Evolutionary conservation across 2,329 filamentous ascomycete species (phyloP), one percentile per base, ranked within the genome.

Genomic region (Beauveria scarabaeidicola): DNA sequence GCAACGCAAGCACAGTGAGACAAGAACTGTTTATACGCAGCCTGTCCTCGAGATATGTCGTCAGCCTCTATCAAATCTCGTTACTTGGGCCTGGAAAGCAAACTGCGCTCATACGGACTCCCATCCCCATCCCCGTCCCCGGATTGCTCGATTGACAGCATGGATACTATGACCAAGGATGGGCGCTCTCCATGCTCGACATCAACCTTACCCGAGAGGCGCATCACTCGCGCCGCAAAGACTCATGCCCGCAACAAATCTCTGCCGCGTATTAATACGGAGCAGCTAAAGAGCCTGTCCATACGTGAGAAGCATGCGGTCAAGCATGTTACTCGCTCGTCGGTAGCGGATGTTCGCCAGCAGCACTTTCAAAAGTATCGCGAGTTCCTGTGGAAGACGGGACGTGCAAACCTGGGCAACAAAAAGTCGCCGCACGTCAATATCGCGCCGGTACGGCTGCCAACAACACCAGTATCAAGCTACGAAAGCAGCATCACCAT

Each of bases 371-470:
- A 64, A 41, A 63, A 60, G 27, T 66, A 66, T 15, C 64, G 66
- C 36, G 66, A 68, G 25, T 38, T 62, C 1, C 64, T 69, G 21
- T 64, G 66, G 56, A 61, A 58, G 15, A 57, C 60, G 29, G 66
- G 66, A 46, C 62, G 40, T n/a, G 40, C 19, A 41, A 57, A 46
- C 48, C 66, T 58, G 55, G 65, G 59, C 55, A 62, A 53, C 41
- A 38, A 52, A 51, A 62, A 52, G 10, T 61, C 62, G 7, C 60
- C 65, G 4, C 66, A 70, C 25, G 54, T 69, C 21, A 59, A 68
- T 19, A 68, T 73, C 13, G 59, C 63, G 25, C 65, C 70, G 7
- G 62, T 68, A 6, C 62, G 67, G 32, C 63, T 71, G 27, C 62
- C 61, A 2, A 47, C 51, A 9, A 41, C 43, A 25, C 29, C 46